Conservation (phyloP, 2,329 filamentous ascomycete species). For the Cordyceps javanica region DNA sequence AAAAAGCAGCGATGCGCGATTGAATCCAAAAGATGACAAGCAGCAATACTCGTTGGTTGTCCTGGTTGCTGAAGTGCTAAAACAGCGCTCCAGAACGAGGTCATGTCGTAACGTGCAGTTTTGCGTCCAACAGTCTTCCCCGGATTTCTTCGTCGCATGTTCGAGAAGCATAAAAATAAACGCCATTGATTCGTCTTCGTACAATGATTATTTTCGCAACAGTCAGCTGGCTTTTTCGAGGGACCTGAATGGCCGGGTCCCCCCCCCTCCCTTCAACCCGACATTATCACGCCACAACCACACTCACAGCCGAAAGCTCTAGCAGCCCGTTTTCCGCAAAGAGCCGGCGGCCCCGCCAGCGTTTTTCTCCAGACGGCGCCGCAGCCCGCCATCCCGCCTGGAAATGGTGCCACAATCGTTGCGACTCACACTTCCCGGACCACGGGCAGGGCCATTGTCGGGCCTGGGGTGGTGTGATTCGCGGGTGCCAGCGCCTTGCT, state of each 20-base stretch:
- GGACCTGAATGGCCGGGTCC: not conserved
- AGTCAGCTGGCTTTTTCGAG: not conserved
- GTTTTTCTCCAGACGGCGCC: too few species aligned
- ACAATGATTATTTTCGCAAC: not conserved
- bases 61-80: not conserved
- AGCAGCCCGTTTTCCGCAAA: constrained; percentile 1
- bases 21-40: too few species aligned
- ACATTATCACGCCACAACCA: constrained; percentile 3
- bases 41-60: not conserved
- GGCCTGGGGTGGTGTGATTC: constrained; percentile 11
- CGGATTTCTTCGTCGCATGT: not conserved
- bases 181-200: not conserved
- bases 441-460: not conserved
- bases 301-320: not conserved
- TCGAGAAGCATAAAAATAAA: not conserved
- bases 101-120: too few species aligned
- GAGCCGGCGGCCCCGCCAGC: not conserved
- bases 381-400: not conserved
- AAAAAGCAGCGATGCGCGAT: too few species aligned
- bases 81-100: too few species aligned
- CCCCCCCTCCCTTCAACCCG: too few species aligned
- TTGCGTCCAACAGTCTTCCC: too few species aligned
- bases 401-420: constrained; percentile 10
- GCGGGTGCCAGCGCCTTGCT: not conserved
- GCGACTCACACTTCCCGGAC: not conserved